Evolutionary conservation across 177 flowering plant species (phyloP).

Genomic region (Telopea speciosissima): DNA sequence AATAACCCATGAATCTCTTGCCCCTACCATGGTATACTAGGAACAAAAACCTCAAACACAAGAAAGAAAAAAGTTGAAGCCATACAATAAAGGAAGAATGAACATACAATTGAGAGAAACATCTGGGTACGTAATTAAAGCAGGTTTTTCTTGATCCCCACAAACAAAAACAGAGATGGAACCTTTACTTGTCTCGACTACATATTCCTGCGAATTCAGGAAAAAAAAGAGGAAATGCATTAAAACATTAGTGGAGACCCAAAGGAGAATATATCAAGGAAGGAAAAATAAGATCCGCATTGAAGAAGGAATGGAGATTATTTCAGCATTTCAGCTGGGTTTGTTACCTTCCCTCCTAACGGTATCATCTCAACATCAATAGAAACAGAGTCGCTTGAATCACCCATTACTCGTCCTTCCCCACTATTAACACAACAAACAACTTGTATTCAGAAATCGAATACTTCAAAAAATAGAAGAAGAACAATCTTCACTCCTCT

Average conservation of each 20-base stretch:
- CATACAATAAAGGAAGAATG: not conserved
- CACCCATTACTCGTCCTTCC: slow-evolving; percentile 38
- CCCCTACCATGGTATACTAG: not conserved
- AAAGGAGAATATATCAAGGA: not conserved
- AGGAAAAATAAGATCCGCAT: slow-evolving; percentile 3
- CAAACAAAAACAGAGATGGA: slow-evolving; percentile 60
- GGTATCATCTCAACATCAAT: slow-evolving; percentile 59
- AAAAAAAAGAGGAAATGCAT: not conserved
- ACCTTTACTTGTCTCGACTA: slow-evolving; percentile 65
- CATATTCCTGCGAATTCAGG: slow-evolving; percentile 47
- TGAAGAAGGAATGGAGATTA: slow-evolving; percentile 6
- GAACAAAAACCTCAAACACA: not conserved
- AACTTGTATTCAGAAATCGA: not conserved
- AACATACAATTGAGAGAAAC: slow-evolving; percentile 71
- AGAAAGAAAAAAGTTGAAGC: not conserved
- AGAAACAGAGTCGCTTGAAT: slow-evolving; percentile 60
- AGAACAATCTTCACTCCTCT: not conserved
- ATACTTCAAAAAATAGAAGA: not conserved
- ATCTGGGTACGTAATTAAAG: slow-evolving; percentile 81
- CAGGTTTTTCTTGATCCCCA: slow-evolving; percentile 88
- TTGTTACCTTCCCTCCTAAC: slow-evolving; percentile 56
- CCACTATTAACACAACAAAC: not conserved
- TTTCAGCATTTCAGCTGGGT: not conserved
- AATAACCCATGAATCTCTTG: slow-evolving; percentile 2
- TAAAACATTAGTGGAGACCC: not conserved